These are phyloP conservation scores for Blastosporella zonata DNA, from an alignment of 1,284 basidiomycete genomes.

Conservation along the genomic window DNA sequence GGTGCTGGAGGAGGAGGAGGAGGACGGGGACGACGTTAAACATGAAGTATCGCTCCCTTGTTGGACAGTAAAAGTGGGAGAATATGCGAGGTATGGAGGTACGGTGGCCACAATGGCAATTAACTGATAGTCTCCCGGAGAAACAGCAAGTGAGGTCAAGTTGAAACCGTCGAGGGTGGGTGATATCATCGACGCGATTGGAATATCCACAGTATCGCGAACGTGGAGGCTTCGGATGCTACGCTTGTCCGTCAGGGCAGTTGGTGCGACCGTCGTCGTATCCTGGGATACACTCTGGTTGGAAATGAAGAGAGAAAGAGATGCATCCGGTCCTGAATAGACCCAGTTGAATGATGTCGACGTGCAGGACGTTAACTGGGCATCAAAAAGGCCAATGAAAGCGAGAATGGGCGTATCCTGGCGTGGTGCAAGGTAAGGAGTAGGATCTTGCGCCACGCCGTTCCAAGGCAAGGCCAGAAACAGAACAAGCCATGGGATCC, in stretches of 20 bases:
- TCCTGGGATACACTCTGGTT: conserved; percentile 3
- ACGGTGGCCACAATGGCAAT: conserved; percentile 22
- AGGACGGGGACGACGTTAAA: conserved; percentile 18
- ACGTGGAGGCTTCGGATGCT: not conserved
- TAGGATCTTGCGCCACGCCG: conserved; percentile 2
- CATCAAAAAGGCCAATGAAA: not conserved
- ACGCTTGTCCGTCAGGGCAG: conserved; percentile 7
- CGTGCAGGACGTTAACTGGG: conserved; percentile 6
- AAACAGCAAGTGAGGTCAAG: conserved; percentile 37
- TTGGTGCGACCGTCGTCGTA: not conserved
- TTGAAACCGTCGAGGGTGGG: conserved; percentile 19
- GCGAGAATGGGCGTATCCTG: conserved; percentile 9
- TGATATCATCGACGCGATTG: conserved; percentile 11
- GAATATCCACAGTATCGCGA: conserved; percentile 2
- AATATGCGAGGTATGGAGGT: conserved; percentile 16
- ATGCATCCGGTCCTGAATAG: conserved; percentile 12
- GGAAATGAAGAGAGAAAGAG: conserved; percentile 9
- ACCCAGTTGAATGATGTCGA: conserved; percentile 12
- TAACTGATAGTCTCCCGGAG: conserved; percentile 42
- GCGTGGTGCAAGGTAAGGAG: conserved; percentile 1
- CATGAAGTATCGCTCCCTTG: conserved; percentile 39
- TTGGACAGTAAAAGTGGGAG: conserved; percentile 37
- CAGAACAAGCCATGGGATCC: conserved; percentile 7
- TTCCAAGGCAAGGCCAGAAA: conserved; percentile 2
- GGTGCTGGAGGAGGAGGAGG: conserved; percentile 18